These are phyloP conservation scores for Tulasnella sp. DNA, from an alignment of 768 basidiomycete species.

Conservation along the genomic window DNA sequence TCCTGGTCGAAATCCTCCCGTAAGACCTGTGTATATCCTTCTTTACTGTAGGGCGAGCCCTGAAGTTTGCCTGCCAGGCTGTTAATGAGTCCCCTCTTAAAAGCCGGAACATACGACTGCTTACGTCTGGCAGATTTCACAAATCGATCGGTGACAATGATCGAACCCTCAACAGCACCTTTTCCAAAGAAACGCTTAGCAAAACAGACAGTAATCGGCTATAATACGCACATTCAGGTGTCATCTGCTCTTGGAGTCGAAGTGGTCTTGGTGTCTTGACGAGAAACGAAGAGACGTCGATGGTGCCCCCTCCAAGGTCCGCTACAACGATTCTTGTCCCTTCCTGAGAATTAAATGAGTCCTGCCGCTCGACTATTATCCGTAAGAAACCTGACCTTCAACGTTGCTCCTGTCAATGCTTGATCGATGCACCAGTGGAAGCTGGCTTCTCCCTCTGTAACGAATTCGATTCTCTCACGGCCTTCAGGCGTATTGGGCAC, in stretches of 20 bases:
- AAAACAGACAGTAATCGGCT: too few relatives aligned
- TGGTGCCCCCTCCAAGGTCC: constrained; percentile 56
- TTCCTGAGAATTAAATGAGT: neutral
- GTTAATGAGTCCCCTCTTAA: too few relatives aligned
- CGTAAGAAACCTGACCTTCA: constrained; percentile 41
- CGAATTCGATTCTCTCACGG: constrained; percentile 49
- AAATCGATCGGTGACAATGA: constrained; percentile 53
- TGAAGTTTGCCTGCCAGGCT: neutral
- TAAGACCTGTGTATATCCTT: neutral
- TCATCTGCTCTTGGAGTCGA: constrained; percentile 79
- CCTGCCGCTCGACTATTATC: too few relatives aligned
- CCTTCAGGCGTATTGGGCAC: constrained; percentile 48
- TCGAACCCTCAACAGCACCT: constrained; percentile 57
- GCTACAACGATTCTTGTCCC: constrained; percentile 47
- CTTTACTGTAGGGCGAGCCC: neutral
- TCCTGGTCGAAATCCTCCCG: neutral
- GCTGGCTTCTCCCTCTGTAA: constrained; percentile 59
- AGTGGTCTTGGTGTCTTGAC: constrained; percentile 67
- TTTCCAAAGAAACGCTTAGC: too few relatives aligned
- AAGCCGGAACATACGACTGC: too few relatives aligned
- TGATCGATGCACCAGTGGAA: constrained; percentile 53
- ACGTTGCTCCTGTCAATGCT: constrained; percentile 43
- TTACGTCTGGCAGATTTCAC: neutral
- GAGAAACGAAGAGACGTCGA: constrained; percentile 56
- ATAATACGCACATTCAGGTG: constrained; percentile 42